Percentiles rank a stretch among this genome's conserved stretches.
These are phyloP conservation scores for Xerocomus spinulosus DNA, from an alignment of 768 basidiomycete genomes.

Conservation along the genomic window DNA sequence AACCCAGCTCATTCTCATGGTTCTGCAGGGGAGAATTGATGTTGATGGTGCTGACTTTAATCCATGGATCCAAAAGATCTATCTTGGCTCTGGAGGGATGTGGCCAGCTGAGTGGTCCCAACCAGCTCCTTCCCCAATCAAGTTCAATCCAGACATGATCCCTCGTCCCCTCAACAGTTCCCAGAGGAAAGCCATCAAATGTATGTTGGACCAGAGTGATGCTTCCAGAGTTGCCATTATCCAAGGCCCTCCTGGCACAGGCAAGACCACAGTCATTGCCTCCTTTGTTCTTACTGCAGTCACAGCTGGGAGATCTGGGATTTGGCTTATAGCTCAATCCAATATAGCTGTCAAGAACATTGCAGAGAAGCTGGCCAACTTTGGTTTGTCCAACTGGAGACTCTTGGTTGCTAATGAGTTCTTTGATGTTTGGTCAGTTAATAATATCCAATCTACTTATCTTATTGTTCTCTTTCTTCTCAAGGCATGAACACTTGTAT, in stretches of 20 bases:
- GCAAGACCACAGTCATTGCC: conserved; percentile 72
- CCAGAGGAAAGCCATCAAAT: conserved; percentile 33
- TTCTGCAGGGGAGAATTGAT: conserved; percentile 32
- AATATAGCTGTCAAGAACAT: conserved; percentile 91
- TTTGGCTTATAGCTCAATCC: conserved; percentile 82
- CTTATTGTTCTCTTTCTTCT: conserved; percentile 4
- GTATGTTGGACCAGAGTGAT: conserved; percentile 37
- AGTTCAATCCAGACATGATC: conserved; percentile 11
- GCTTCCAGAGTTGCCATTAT: conserved; percentile 32
- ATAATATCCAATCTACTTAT: background rate
- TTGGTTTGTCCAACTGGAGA: conserved; percentile 53
- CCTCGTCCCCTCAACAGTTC: conserved; percentile 36
- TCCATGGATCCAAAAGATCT: conserved; percentile 38
- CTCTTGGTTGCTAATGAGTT: conserved; percentile 73
- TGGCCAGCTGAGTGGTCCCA: conserved; percentile 38
- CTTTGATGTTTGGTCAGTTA: conserved; percentile 55
- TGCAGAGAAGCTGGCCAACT: conserved; percentile 66
- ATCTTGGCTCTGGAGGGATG: conserved; percentile 21
- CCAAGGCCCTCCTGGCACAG: conserved; percentile 62
- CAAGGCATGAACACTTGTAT: conserved; percentile 82
- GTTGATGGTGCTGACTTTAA: conserved; percentile 27
- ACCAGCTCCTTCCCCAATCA: conserved; percentile 14
- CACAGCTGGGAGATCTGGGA: conserved; percentile 38
- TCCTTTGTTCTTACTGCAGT: conserved; percentile 51
- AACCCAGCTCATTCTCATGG: conserved; percentile 25